phyloP scores from a whole-genome alignment of 805 yeast genomes.

The Yamadazyma phyllophila region DNA sequence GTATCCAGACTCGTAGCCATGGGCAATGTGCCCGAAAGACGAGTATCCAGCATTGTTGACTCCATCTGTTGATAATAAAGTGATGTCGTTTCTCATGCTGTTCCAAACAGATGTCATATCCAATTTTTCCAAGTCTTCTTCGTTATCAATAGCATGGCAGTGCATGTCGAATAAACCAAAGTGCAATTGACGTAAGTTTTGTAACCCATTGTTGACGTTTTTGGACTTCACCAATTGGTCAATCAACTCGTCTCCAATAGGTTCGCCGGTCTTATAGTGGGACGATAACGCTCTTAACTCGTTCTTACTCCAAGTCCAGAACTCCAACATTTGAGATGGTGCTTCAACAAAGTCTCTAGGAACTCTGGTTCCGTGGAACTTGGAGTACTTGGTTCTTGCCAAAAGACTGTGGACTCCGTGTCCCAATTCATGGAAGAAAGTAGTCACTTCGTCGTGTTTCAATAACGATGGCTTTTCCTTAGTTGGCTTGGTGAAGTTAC shows the following conservation, averaged over 20 bases:
- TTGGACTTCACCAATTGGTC: slow-evolving; percentile 61
- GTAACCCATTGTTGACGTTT: slow-evolving; percentile 73
- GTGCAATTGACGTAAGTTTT: slow-evolving; percentile 71
- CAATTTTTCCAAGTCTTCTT: slow-evolving; percentile 38
- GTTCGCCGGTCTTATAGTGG: slow-evolving; percentile 62
- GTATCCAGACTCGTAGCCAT: slow-evolving; percentile 84
- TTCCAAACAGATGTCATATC: slow-evolving; percentile 65
- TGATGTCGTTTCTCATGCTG: slow-evolving; percentile 57
- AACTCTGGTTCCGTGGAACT: slow-evolving; percentile 76
- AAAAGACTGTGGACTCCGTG: slow-evolving; percentile 82
- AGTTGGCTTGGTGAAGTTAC: slow-evolving; percentile 79
- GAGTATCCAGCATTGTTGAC: slow-evolving; percentile 63
- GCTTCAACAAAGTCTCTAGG: slow-evolving; percentile 89
- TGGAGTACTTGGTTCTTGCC: slow-evolving; percentile 60
- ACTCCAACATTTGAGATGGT: slow-evolving; percentile 87
- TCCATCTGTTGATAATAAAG: slow-evolving; percentile 49
- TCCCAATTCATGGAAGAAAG: slow-evolving; percentile 87
- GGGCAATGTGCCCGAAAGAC: slow-evolving; percentile 75
- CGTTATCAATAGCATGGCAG: slow-evolving; percentile 49
- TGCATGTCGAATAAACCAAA: slow-evolving; percentile 77
- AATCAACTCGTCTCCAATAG: slow-evolving; percentile 55
- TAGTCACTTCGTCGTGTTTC: slow-evolving; percentile 74
- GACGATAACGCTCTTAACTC: slow-evolving; percentile 59
- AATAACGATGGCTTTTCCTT: slow-evolving; percentile 68
- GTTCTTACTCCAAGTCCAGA: slow-evolving; percentile 77